Evolutionary conservation across 495 filamentous ascomycete genomes (phyloP).

Genomic region (Neurospora africana): DNA sequence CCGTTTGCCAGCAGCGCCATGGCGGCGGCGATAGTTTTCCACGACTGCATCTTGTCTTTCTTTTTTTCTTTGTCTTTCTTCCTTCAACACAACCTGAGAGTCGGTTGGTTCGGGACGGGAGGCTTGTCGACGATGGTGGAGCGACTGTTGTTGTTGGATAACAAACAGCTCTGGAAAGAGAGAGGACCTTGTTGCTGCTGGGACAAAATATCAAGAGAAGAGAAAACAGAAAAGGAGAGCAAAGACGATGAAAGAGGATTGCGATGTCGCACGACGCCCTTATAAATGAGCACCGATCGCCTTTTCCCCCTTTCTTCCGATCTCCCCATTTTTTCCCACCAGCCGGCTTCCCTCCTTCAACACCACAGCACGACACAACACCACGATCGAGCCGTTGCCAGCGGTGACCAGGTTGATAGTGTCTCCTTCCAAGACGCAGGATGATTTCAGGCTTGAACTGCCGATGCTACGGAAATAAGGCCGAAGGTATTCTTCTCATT

Average conservation of each 20-base stretch:
- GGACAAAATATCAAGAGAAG: not conserved
- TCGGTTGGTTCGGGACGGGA: not conserved
- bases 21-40: conserved; percentile 34
- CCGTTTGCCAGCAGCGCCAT: conserved; percentile 37
- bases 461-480: conserved; percentile 31
- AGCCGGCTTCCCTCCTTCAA: not conserved
- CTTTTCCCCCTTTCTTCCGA: not conserved
- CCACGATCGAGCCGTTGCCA: not conserved
- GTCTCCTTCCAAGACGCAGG: not conserved
- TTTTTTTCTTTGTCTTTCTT: conserved; percentile 8
- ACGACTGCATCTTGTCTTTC: conserved; percentile 37
- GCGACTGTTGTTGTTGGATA: not conserved
- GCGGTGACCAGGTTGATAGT: conserved; percentile 8
- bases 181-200: not conserved
- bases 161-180: not conserved
- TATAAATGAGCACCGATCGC: not conserved
- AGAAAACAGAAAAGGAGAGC: not conserved
- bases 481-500: conserved; percentile 24
- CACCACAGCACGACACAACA: not conserved
- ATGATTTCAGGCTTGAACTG: conserved; percentile 26
- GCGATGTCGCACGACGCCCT: conserved; percentile 4
- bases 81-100: not conserved
- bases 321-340: not conserved
- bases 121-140: not conserved
- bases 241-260: not conserved